These are phyloP conservation scores for Penicillium subrubescens DNA, from an alignment of 495 filamentous ascomycete genomes.

Conservation along the genomic window DNA sequence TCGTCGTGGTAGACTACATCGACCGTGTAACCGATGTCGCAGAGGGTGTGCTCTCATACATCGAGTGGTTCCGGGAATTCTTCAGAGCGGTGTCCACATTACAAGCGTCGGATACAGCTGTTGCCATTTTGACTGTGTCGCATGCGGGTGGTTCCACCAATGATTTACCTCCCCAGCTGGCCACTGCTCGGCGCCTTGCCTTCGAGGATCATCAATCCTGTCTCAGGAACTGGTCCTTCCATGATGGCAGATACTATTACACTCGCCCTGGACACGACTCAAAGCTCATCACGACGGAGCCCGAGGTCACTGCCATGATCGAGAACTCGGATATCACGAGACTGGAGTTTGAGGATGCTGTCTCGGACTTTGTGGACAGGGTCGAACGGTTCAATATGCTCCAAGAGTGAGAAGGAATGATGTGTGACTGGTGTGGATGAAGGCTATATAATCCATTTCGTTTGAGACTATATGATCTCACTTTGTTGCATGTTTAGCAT, in stretches of 20 bases:
- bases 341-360: constrained; percentile 25
- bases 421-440: background rate
- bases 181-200: constrained; percentile 30
- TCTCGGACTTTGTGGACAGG: constrained; percentile 18
- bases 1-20: constrained; percentile 58
- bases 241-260: constrained; percentile 46
- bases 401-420: background rate
- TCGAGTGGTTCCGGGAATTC: constrained; percentile 39
- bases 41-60: constrained; percentile 24
- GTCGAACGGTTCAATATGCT: constrained; percentile 28
- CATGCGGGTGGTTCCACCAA: background rate
- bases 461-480: background rate
- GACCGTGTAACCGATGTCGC: constrained; percentile 32
- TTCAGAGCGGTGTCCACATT: constrained; percentile 26
- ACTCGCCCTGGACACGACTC: constrained; percentile 38
- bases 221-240: constrained; percentile 41
- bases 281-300: constrained; percentile 36
- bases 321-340: constrained; percentile 22
- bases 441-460: background rate
- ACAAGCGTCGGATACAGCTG: constrained; percentile 4
- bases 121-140: constrained; percentile 1
- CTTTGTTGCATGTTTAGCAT: constrained; percentile 20
- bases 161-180: constrained; percentile 25
- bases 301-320: constrained; percentile 22
- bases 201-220: constrained; percentile 42